Percentiles rank a stretch among this genome's conserved stretches.
Conservation (phyloP, 1,139 yeast species). For the Saccharomyces hybrid region DNA sequence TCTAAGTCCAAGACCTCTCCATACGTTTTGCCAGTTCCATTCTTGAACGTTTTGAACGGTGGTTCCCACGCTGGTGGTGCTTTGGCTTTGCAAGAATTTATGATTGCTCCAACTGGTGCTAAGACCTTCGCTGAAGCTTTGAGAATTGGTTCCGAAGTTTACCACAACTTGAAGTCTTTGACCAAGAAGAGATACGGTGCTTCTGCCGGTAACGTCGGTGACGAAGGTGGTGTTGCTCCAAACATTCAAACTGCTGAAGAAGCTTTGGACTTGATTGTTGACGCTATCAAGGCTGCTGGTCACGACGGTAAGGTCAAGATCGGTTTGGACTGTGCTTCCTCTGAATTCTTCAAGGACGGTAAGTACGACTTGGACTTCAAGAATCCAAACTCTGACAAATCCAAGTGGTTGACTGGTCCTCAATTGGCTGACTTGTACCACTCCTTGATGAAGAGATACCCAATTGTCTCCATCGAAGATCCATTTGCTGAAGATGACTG, state of each 20-base stretch:
- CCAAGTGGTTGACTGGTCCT: conserved; percentile 83
- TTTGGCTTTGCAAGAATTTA: conserved; percentile 95
- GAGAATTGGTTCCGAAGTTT: conserved; percentile 92
- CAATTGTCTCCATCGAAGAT: conserved; percentile 95
- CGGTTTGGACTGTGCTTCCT: conserved; percentile 92
- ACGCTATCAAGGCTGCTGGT: conserved; percentile 84
- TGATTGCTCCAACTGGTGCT: conserved; percentile 93
- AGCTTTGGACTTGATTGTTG: conserved; percentile 85
- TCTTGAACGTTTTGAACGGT: conserved; percentile 96
- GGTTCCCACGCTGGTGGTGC: conserved; percentile 99
- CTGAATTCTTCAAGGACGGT: conserved; percentile 94
- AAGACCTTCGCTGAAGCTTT: conserved; percentile 83
- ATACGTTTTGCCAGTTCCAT: conserved; percentile 87
- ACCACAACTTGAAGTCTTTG: conserved; percentile 85
- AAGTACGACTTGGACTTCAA: conserved; percentile 95
- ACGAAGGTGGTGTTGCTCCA: conserved; percentile 99
- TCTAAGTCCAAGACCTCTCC: conserved; percentile 54
- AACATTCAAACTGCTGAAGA: conserved; percentile 86
- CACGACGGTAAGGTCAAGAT: conserved; percentile 84
- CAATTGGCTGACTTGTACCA: conserved; percentile 78
- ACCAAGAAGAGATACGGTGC: conserved; percentile 91
- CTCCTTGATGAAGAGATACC: conserved; percentile 73
- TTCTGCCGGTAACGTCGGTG: conserved; percentile 98
- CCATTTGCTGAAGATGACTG: conserved; percentile 99
- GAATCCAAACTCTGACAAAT: conserved; percentile 80